Percentiles rank a stretch among this genome's conserved stretches.
Evolutionary conservation across 495 filamentous ascomycete species (phyloP).

Genomic region (Penicillium waksmanii): DNA sequence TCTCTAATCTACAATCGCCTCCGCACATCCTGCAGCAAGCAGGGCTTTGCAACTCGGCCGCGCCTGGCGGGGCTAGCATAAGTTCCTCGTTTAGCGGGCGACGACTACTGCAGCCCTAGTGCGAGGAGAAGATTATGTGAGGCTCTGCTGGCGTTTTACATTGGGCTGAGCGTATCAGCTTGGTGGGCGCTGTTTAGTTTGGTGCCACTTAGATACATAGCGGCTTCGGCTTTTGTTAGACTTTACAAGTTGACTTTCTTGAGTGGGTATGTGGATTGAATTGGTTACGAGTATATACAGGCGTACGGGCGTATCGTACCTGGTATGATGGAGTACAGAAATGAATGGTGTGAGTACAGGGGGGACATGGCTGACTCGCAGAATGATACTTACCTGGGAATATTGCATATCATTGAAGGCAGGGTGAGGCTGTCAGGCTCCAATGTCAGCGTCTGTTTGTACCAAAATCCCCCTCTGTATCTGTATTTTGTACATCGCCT

Average conservation of each 20-base stretch:
- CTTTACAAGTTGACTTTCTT: neutral
- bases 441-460: no score
- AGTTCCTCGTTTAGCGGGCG: constrained; percentile 6
- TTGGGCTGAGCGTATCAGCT: neutral
- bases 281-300: neutral
- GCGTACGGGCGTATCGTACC: neutral
- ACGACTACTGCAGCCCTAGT: constrained; percentile 1
- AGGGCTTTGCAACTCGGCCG: neutral
- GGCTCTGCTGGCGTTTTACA: constrained; percentile 1
- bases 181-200: neutral
- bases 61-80: neutral
- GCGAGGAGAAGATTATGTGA: neutral
- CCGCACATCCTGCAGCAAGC: neutral
- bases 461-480: no score
- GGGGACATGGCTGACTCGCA: neutral
- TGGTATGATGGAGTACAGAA: no score
- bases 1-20: neutral
- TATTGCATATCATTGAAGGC: neutral
- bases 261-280: neutral
- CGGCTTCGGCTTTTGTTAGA: constrained; percentile 1
- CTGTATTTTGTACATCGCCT: no score
- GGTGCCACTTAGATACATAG: neutral
- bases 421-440: neutral
- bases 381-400: neutral
- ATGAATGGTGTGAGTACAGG: no score